Evolutionary conservation across 192 early-diverging fungal species (phyloP), one percentile per base, ranked within the genome.

Genomic region (Rhizophlyctis rosea): DNA sequence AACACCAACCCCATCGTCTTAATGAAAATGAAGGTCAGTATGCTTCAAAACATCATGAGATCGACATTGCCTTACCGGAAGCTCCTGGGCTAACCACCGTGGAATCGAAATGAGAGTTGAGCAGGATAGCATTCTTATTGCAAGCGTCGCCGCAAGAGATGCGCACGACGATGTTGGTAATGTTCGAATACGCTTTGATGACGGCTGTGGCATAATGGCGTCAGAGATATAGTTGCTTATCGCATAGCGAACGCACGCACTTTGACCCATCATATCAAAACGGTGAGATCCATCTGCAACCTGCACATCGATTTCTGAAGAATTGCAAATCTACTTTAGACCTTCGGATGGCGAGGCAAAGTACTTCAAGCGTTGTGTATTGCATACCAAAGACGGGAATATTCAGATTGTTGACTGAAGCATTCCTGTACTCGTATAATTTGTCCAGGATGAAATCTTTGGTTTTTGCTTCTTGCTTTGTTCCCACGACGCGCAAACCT

Each of bases 81-180:
- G 72, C 72, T 5, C 72, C 72, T 3, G 72, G 67, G 14, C 62
- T 63, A 21, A 78, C 81, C 3, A 86, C 66, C 1, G 83, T 86
- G 25, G 84, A 83, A 66, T 88, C 88, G 69, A 79, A 87, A 35
- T 90, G 88, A 0, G 86, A 76, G 60, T 90, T 90, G 47, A 90
- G 64, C 4, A 90, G 80, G 34, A 90, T 72, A 0, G 88, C 75
- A 61, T 87, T 83, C 34, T 81, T 23, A 49, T 84, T 76, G 64
- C 88, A 90, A 29, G 71, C 74, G 13, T 81, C 79, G 23, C 79
- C 81, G 59, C 88, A 90, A 4, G 88, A 87, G 11, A 90, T 71
- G 5, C 80, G 77, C 23, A 85, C 88, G 56, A 90, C 72, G 47
- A 90, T 76, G 70, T 88, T 90, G 58, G 86, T 86, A 54, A 88